These are phyloP conservation scores for Fraxinus pennsylvanica DNA, from an alignment of 257 asterid species.

Conservation along the genomic window DNA sequence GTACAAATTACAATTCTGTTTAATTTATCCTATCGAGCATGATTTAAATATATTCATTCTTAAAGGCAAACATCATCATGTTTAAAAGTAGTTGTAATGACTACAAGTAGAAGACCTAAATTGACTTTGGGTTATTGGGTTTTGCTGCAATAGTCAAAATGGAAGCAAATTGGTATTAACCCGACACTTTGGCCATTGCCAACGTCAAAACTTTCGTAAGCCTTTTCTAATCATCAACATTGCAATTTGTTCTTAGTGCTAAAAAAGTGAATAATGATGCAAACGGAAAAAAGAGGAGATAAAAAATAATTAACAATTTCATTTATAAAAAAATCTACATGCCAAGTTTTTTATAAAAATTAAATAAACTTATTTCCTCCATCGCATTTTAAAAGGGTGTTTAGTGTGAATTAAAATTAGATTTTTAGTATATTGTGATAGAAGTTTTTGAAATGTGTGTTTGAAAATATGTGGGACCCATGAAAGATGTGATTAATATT, in stretches of 20 bases:
- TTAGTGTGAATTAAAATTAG: too few species aligned
- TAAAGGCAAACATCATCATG: constrained; percentile 7
- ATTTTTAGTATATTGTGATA: too few species aligned
- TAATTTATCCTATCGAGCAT: not conserved
- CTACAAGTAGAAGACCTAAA: not conserved
- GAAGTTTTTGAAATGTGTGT: too few species aligned
- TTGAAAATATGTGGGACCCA: too few species aligned
- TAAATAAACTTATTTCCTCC: not conserved
- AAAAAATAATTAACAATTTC: too few species aligned
- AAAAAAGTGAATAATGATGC: not conserved
- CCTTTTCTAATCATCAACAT: not conserved
- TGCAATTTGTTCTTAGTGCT: not conserved
- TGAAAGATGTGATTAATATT: too few species aligned
- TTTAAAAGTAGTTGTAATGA: constrained; percentile 31
- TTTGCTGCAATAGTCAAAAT: not conserved
- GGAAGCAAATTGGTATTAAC: not conserved
- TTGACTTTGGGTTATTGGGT: not conserved
- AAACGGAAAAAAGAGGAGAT: not conserved
- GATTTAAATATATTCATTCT: not conserved
- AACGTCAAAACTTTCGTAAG: not conserved
- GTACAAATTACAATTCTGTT: not conserved
- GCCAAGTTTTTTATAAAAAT: not conserved
- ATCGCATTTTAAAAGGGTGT: not conserved
- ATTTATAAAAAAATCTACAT: too few species aligned
- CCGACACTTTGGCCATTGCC: not conserved